Evolutionary conservation across 768 basidiomycete genomes (phyloP).

Genomic region (Phylloporus sp.): DNA sequence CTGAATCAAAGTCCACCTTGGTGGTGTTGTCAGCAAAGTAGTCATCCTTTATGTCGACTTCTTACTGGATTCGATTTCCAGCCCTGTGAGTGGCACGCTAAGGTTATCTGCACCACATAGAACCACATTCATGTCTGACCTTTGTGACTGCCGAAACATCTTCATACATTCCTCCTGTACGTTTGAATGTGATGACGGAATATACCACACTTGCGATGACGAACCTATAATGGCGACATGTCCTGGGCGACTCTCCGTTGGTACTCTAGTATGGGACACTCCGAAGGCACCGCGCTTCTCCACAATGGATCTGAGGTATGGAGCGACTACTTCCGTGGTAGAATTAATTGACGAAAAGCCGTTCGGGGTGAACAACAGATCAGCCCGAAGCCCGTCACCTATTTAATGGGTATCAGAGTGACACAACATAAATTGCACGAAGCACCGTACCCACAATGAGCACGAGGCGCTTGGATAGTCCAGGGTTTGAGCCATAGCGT

Average conservation of each 20-base stretch:
- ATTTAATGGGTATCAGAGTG: not conserved
- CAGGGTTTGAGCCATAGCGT: slow-evolving; percentile 41
- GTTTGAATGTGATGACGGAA: slow-evolving; percentile 4
- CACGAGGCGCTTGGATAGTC: slow-evolving; percentile 69
- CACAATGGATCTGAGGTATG: slow-evolving; percentile 65
- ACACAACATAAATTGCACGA: not conserved
- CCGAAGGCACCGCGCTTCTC: slow-evolving; percentile 73
- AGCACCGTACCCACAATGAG: slow-evolving; percentile 65
- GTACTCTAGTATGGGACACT: slow-evolving; percentile 80
- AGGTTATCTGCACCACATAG: slow-evolving; percentile 4
- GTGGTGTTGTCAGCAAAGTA: slow-evolving; percentile 1
- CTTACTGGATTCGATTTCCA: slow-evolving; percentile 82
- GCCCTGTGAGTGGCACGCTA: slow-evolving; percentile 42
- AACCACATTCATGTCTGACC: slow-evolving; percentile 35
- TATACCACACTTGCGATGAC: slow-evolving; percentile 3
- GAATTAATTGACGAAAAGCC: slow-evolving; percentile 51
- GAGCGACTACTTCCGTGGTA: slow-evolving; percentile 62
- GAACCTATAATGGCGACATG: slow-evolving; percentile 84
- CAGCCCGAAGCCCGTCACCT: slow-evolving; percentile 85
- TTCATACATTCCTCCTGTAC: slow-evolving; percentile 84
- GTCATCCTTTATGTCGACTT: not conserved
- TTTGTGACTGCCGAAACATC: slow-evolving; percentile 86
- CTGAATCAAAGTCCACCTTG: slow-evolving; percentile 77
- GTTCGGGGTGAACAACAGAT: slow-evolving; percentile 65
- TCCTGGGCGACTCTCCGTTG: slow-evolving; percentile 84